phyloP scores from a whole-genome alignment of 2,329 filamentous ascomycete species.

The Phialemonium atrogriseum region DNA sequence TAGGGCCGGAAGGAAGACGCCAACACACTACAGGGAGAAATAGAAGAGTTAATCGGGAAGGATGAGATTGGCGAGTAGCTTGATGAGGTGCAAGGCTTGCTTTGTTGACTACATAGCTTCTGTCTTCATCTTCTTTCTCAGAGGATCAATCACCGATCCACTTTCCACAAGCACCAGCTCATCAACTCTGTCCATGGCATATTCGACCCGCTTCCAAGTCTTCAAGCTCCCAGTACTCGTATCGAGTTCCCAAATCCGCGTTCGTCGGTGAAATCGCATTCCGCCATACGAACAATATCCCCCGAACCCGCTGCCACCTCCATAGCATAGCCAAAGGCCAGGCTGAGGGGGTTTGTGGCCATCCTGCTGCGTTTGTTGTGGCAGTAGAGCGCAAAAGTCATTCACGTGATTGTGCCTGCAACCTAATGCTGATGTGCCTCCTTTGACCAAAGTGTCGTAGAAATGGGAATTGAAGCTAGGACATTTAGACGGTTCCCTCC shows the following conservation, averaged over 20 bases:
- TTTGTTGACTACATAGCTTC: not conserved
- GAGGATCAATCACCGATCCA: constrained; percentile 5
- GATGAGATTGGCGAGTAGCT: no score
- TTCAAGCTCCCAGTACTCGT: constrained; percentile 12
- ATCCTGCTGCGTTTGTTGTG: constrained; percentile 8
- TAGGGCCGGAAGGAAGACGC: no score
- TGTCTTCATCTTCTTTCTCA: constrained; percentile 1
- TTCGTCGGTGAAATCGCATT: constrained; percentile 18
- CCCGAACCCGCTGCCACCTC: constrained; percentile 19
- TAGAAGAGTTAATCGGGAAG: no score
- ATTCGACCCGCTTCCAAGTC: constrained; percentile 24
- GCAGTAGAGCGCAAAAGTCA: constrained; percentile 22
- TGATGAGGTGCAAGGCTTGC: no score
- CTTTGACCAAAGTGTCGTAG: constrained; percentile 20
- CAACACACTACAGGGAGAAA: no score
- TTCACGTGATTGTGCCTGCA: constrained; percentile 24
- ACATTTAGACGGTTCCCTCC: constrained; percentile 19
- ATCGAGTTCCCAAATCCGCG: constrained; percentile 20
- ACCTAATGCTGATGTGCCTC: constrained; percentile 18
- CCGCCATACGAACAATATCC: constrained; percentile 20
- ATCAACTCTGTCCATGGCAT: constrained; percentile 19
- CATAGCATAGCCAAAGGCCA: constrained; percentile 22
- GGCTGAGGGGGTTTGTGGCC: constrained; percentile 9
- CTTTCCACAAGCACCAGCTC: constrained; percentile 22
- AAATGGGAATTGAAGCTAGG: constrained; percentile 21